These are phyloP conservation scores for Centella asiatica DNA, from an alignment of 129 eudicot species.

Conservation along the genomic window DNA sequence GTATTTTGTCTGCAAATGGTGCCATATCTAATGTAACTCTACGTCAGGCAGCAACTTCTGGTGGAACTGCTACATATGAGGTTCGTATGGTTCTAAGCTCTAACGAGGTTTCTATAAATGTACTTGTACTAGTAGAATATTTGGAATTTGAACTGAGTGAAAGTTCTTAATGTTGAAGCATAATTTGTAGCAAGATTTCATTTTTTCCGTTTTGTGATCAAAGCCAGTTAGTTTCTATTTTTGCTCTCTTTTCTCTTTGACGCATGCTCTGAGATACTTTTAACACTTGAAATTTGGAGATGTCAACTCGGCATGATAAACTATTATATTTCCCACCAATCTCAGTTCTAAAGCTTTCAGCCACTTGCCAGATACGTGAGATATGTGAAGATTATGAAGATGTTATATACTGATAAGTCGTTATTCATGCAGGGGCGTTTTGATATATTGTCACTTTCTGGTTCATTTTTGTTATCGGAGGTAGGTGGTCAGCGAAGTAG, in stretches of 20 bases:
- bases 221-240: too few relatives aligned
- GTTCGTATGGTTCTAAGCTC: conserved; percentile 27
- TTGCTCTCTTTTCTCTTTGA: too few relatives aligned
- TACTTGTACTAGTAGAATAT: too few relatives aligned
- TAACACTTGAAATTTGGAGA: too few relatives aligned
- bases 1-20: conserved; percentile 79
- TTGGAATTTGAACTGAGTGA: too few relatives aligned
- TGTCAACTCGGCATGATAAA: too few relatives aligned
- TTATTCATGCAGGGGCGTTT: conserved; percentile 64
- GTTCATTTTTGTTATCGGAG: conserved; percentile 72
- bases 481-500: conserved; percentile 62
- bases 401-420: not conserved
- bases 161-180: too few relatives aligned
- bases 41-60: conserved; percentile 84
- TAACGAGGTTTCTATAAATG: too few relatives aligned
- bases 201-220: too few relatives aligned
- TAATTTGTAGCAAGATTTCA: too few relatives aligned
- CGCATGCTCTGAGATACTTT: too few relatives aligned
- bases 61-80: conserved; percentile 93
- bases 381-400: not conserved
- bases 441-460: conserved; percentile 75
- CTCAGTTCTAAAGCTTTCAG: not conserved
- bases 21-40: conserved; percentile 77
- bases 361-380: not conserved
- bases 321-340: not conserved